These are phyloP conservation scores for Aureobasidium sp. DNA, from an alignment of 2,329 filamentous ascomycete species.

Conservation along the genomic window DNA sequence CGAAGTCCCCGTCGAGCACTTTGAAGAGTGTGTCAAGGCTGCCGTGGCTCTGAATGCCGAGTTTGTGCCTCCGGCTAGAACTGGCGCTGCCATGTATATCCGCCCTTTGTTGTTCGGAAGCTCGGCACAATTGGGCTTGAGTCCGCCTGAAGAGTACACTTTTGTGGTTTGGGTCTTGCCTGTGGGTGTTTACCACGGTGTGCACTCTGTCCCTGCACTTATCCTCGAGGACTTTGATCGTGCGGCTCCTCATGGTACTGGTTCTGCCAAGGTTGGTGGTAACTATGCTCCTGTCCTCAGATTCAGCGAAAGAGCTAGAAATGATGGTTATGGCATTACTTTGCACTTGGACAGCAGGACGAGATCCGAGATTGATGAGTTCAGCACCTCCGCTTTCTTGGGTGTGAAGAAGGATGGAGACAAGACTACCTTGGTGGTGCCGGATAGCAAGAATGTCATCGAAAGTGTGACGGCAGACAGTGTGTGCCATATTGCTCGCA, in stretches of 20 bases:
- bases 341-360: slow-evolving; percentile 83
- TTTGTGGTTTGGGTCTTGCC: slow-evolving; percentile 87
- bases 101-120: slow-evolving; percentile 84
- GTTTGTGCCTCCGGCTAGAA: slow-evolving; percentile 83
- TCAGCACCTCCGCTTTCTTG: slow-evolving; percentile 89
- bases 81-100: slow-evolving; percentile 87
- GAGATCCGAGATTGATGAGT: slow-evolving; percentile 85
- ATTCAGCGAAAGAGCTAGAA: slow-evolving; percentile 74
- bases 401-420: slow-evolving; percentile 58
- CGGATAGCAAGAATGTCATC: slow-evolving; percentile 81
- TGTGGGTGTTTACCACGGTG: slow-evolving; percentile 89
- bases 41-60: slow-evolving; percentile 85
- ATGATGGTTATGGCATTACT: slow-evolving; percentile 84
- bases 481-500: slow-evolving; percentile 65
- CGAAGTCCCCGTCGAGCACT: slow-evolving; percentile 66
- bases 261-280: slow-evolving; percentile 87
- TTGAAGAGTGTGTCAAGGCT: slow-evolving; percentile 67
- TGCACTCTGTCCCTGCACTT: slow-evolving; percentile 76
- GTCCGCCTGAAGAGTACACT: slow-evolving; percentile 83
- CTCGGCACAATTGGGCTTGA: slow-evolving; percentile 77
- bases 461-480: slow-evolving; percentile 78
- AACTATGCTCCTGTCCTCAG: slow-evolving; percentile 91
- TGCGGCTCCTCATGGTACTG: slow-evolving; percentile 82
- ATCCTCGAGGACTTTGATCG: slow-evolving; percentile 92
- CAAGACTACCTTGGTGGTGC: slow-evolving; percentile 67